Base-by-base conservation (phyloP, 345 rosid genomes). In the Eucalyptus virginea region DNA sequence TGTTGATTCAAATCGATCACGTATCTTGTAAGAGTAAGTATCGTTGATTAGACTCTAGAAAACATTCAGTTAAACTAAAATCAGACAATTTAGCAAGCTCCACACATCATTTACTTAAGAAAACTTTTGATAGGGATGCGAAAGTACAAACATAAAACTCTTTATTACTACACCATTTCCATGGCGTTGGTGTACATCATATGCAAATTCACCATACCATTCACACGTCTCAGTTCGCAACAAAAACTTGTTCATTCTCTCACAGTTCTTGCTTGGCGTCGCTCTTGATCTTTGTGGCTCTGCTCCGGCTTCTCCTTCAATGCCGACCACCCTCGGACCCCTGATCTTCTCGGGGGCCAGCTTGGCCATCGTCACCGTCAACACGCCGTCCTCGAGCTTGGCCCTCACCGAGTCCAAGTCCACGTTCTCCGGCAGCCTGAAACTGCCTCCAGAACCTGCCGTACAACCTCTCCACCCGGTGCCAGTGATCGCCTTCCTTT, bases 371-470 rank as follows among this genome's bases (percentile, higher is more conserved):
- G 88, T 86, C 91, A 97, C 54, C n/a, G 93, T 94, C 49, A 97
- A 93, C 26, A 96, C 98, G 65, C 98, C 98, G 21, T 93, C 91
- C 86, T 96, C 96, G 40, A 97, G 94, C 91, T 94, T 95, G 19
- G 99, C 99, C 86, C 92, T 90, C 15, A 95, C 90, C 23, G 93
- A 89, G 62, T 96, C 98, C 92, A 96, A 87, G 50, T 96, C 97
- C 23, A 92, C 98, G 60, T 97, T 95, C 18, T 95, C 97, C 7
- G 98, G 99, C 91, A 96, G 77, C 89, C 91, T 94, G n/a, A 13
- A 97, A 95, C 91, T 93, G 97, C 90, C 98, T 95, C 97, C 95
- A 96, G 93, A 97, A 97, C 88, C 95, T 96, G 30, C 98, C 98
- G 81, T 92, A 91, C 8, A 94, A 95, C 81, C 98, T 92, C 95